These are phyloP conservation scores for Cyclotella kingstonii DNA, from an alignment of 108 stramenopile genomes.

Conservation along the genomic window DNA sequence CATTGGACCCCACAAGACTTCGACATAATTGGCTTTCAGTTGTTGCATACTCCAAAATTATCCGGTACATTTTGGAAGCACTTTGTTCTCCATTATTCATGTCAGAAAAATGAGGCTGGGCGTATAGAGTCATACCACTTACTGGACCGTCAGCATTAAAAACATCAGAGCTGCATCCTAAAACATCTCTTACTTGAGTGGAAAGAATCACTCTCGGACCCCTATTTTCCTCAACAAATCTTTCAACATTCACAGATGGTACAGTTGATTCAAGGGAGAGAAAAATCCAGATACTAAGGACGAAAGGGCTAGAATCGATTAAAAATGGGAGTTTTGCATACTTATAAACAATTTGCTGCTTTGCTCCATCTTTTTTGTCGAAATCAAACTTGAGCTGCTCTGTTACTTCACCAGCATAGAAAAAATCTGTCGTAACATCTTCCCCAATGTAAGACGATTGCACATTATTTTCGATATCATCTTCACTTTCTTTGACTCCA, in stretches of 20 bases:
- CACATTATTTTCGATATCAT: not conserved
- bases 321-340: conserved; percentile 30
- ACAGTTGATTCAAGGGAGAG: conserved; percentile 5
- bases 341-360: conserved; percentile 13
- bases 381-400: not conserved
- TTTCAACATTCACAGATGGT: not conserved
- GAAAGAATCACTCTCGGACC: conserved; percentile 30
- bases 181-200: conserved; percentile 4
- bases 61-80: conserved; percentile 4
- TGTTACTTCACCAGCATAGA: conserved; percentile 19
- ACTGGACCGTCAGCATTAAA: conserved; percentile 6
- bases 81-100: conserved; percentile 2
- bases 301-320: conserved; percentile 30
- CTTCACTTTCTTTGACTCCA: too few species aligned
- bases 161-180: conserved; percentile 27
- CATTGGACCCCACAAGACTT: conserved; percentile 10
- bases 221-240: not conserved
- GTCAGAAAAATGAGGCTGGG: conserved; percentile 22
- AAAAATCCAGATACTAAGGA: conserved; percentile 32
- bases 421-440: conserved; percentile 37
- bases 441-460: conserved; percentile 22
- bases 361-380: not conserved
- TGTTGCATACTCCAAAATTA: conserved; percentile 22
- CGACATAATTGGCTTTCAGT: conserved; percentile 12
- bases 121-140: conserved; percentile 28